A percentile compares a stretch with the other conserved stretches of the same genome.
These are phyloP conservation scores for Aureoboletus auriporus DNA, from an alignment of 768 basidiomycete genomes.

Conservation along the genomic window DNA sequence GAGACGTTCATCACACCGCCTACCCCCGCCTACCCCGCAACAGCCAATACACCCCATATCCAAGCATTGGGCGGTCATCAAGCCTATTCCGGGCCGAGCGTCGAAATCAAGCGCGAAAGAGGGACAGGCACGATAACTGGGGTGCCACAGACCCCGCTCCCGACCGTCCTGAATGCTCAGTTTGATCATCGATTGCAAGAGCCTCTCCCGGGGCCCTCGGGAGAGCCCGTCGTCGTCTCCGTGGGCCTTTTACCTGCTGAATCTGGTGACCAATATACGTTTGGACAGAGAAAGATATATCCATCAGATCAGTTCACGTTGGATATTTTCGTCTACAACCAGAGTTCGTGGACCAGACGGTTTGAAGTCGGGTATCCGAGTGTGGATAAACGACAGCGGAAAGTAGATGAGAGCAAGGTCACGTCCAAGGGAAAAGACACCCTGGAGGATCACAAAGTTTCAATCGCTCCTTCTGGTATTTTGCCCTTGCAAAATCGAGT, in stretches of 20 bases:
- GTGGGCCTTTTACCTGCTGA: slow-evolving; percentile 46
- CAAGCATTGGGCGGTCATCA: slow-evolving; percentile 50
- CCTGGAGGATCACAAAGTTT: slow-evolving; percentile 26
- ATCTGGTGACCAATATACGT: slow-evolving; percentile 7
- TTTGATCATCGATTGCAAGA: slow-evolving; percentile 30
- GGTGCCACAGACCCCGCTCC: slow-evolving; percentile 53
- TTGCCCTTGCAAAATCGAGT: slow-evolving; percentile 75
- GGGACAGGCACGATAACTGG: slow-evolving; percentile 32
- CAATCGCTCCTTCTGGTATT: slow-evolving; percentile 51
- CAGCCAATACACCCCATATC: slow-evolving; percentile 50
- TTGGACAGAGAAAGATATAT: slow-evolving; percentile 49
- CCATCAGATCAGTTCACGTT: slow-evolving; percentile 74
- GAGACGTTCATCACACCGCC: slow-evolving; percentile 35
- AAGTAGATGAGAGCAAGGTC: slow-evolving; percentile 28
- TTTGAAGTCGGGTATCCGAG: slow-evolving; percentile 75
- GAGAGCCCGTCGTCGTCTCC: slow-evolving; percentile 67
- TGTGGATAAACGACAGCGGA: slow-evolving; percentile 40
- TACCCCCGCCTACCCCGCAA: slow-evolving; percentile 71
- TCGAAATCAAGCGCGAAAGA: slow-evolving; percentile 66
- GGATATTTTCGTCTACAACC: slow-evolving; percentile 87
- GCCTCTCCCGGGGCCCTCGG: slow-evolving; percentile 16
- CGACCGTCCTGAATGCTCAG: slow-evolving; percentile 40
- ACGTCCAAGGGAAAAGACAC: slow-evolving; percentile 11
- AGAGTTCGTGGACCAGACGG: slow-evolving; percentile 66
- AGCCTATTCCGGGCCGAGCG: slow-evolving; percentile 48